These are phyloP conservation scores for Suillus tomentosus DNA, from an alignment of 768 basidiomycete species.

Conservation along the genomic window DNA sequence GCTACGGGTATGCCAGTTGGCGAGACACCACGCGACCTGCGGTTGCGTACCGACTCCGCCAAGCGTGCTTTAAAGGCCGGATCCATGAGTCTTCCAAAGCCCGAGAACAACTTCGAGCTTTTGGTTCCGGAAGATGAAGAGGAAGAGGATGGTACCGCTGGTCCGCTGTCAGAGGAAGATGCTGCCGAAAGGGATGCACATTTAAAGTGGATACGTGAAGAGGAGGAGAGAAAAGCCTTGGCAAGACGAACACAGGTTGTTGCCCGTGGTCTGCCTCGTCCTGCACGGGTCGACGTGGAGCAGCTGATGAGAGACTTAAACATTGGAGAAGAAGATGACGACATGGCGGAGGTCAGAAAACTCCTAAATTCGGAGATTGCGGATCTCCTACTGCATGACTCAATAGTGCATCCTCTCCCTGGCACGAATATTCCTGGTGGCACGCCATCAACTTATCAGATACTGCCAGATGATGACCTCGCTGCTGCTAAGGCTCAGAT, in stretches of 20 bases:
- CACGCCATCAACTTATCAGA: conserved; percentile 64
- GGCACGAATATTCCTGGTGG: conserved; percentile 81
- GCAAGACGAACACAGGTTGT: conserved; percentile 82
- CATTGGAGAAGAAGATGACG: conserved; percentile 48
- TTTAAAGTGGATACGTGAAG: conserved; percentile 62
- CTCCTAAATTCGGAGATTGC: conserved; percentile 81
- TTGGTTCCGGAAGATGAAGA: conserved; percentile 84
- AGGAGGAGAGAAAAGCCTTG: conserved; percentile 77
- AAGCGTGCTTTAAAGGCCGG: conserved; percentile 80
- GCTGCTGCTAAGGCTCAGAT: conserved; percentile 69
- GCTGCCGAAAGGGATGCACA: conserved; percentile 89
- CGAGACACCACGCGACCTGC: conserved; percentile 78
- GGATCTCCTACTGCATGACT: conserved; percentile 81
- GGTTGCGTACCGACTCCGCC: conserved; percentile 57
- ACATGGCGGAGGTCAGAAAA: conserved; percentile 51
- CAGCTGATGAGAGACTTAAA: conserved; percentile 61
- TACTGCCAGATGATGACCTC: conserved; percentile 79
- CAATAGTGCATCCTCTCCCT: conserved; percentile 83
- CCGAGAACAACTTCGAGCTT: conserved; percentile 97
- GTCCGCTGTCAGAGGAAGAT: conserved; percentile 64
- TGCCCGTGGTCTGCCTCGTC: conserved; percentile 82
- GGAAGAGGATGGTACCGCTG: conserved; percentile 44
- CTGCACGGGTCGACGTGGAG: conserved; percentile 76
- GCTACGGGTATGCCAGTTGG: conserved; percentile 56
- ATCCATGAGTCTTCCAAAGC: conserved; percentile 83